Evolutionary conservation across 495 filamentous ascomycete genomes (phyloP).

Genomic region (Hyaloscypha variabilis): DNA sequence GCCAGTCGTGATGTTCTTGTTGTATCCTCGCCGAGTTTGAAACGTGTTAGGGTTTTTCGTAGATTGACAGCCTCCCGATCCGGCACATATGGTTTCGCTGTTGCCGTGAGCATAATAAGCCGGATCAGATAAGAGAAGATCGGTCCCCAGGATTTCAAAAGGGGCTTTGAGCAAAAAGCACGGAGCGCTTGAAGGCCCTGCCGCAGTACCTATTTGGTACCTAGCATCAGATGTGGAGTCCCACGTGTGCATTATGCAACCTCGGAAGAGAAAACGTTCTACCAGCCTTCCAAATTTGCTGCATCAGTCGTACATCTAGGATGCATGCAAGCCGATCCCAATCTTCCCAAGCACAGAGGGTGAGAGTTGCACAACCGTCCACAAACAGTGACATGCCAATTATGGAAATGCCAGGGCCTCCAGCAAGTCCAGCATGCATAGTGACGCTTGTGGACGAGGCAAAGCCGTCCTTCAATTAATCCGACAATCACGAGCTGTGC

Average conservation of each 20-base stretch:
- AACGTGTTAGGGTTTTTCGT: not conserved
- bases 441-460: not conserved
- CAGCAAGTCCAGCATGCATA: not conserved
- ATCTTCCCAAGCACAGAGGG: not conserved
- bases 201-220: not conserved
- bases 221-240: not conserved
- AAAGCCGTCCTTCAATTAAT: not conserved
- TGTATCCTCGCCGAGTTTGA: not conserved
- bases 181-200: not conserved
- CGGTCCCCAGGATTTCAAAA: not conserved
- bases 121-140: not conserved
- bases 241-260: not conserved
- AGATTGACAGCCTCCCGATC: not conserved
- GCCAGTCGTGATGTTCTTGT: not conserved
- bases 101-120: not conserved
- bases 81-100: not conserved
- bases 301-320: not conserved
- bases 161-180: not conserved
- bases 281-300: not conserved
- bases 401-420: not conserved
- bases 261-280: too few species aligned
- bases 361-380: not conserved
- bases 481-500: not conserved
- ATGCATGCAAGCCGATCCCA: not conserved
- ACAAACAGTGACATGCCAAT: not conserved